Conservation (phyloP, 139 green algal genomes). For the Mychonastes homosphaera region DNA sequence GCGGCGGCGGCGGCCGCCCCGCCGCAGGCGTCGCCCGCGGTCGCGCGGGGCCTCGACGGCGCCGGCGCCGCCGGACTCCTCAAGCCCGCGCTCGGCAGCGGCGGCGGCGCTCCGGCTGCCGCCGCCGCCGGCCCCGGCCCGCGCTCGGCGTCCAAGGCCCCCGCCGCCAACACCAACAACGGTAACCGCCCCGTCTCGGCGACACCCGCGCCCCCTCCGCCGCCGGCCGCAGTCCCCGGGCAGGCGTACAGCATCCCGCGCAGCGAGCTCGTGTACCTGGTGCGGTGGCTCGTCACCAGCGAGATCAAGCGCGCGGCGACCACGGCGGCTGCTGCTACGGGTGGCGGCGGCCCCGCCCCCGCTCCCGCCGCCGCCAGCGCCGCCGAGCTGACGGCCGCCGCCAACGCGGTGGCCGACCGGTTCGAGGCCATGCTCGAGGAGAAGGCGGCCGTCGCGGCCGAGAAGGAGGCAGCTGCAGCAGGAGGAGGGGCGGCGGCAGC, state of each 20-base stretch:
- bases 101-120: not conserved
- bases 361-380: not conserved
- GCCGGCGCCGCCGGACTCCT: too few species aligned
- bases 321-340: not conserved
- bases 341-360: not conserved
- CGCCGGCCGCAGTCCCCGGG: too few species aligned
- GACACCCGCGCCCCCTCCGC: too few species aligned
- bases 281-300: constrained; percentile 9
- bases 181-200: too few species aligned
- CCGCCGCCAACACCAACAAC: too few species aligned
- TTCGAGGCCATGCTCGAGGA: not conserved
- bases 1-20: too few species aligned
- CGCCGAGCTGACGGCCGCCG: not conserved
- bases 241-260: constrained; percentile 8
- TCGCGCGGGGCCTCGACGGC: too few species aligned
- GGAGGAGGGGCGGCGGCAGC: not conserved
- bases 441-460: not conserved
- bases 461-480: not conserved
- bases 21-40: too few species aligned
- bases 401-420: not conserved
- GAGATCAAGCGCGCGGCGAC: constrained; percentile 4
- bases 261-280: constrained; percentile 14
- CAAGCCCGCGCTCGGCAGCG: not conserved
- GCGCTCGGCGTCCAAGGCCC: not conserved
- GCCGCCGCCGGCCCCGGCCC: not conserved